Evolutionary conservation across 1,284 basidiomycete genomes (phyloP).

Genomic region (Cutaneotrichosporon sp.): DNA sequence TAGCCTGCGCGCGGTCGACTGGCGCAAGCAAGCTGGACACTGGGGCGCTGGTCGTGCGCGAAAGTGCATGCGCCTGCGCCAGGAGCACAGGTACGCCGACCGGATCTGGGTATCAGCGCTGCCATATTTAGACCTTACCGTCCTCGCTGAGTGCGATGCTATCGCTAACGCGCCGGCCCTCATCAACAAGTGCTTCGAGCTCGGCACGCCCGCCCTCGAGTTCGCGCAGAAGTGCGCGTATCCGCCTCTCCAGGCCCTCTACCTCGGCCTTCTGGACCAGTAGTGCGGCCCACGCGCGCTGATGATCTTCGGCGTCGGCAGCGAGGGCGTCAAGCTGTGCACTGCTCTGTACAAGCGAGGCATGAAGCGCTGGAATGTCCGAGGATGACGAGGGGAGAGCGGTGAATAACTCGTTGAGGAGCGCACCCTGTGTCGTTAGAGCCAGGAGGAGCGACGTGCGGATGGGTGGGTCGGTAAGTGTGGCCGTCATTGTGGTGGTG

Average conservation of each 20-base stretch:
- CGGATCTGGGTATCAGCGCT: conserved; percentile 30
- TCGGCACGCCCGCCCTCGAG: conserved; percentile 37
- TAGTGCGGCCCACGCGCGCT: conserved; percentile 32
- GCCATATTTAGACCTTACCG: conserved; percentile 25
- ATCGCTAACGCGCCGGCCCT: conserved; percentile 28
- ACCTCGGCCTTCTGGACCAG: conserved; percentile 33
- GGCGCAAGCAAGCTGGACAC: conserved; percentile 32
- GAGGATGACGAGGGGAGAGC: conserved; percentile 19
- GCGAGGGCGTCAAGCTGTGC: conserved; percentile 31
- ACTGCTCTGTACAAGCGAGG: conserved; percentile 26
- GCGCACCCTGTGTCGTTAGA: conserved; percentile 39
- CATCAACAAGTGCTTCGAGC: conserved; percentile 37
- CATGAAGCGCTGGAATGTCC: conserved; percentile 25
- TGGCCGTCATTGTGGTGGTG: conserved; percentile 9
- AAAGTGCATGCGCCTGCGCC: conserved; percentile 40
- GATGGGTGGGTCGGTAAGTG: conserved; percentile 24
- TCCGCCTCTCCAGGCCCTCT: conserved; percentile 31
- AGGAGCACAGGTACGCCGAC: conserved; percentile 33
- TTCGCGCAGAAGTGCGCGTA: conserved; percentile 27
- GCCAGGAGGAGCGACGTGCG: conserved; percentile 40
- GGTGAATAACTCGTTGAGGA: conserved; percentile 42
- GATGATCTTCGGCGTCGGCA: conserved; percentile 35
- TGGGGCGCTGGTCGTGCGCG: conserved; percentile 42
- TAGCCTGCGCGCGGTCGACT: conserved; percentile 34
- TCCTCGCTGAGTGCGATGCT: conserved; percentile 34